Percentiles rank a stretch among this genome's conserved stretches.
Conservation (phyloP, 108 stramenopile genomes). For the Cyclotella distinguenda region DNA sequence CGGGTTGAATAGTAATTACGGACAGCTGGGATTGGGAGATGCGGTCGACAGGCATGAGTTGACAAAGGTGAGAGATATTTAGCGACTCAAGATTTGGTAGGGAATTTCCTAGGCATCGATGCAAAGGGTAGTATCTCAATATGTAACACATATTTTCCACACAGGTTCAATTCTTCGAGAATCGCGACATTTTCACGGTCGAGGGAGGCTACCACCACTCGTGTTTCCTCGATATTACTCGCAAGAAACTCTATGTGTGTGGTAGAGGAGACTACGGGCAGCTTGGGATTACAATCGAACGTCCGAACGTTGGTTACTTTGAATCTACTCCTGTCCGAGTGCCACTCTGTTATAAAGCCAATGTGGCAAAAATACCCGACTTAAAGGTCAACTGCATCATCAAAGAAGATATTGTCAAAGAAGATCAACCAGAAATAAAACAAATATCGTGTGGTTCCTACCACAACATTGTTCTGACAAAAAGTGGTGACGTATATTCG, state of each 20-base stretch:
- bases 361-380: conserved; percentile 29
- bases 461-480: conserved; percentile 68
- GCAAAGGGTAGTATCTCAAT: too few relatives aligned
- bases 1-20: conserved; percentile 91
- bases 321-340: conserved; percentile 45
- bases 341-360: conserved; percentile 41
- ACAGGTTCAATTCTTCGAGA: conserved; percentile 52
- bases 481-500: conserved; percentile 73
- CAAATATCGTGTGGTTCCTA: conserved; percentile 65
- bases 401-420: conserved; percentile 31
- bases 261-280: conserved; percentile 89
- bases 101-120: too few relatives aligned
- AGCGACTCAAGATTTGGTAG: too few relatives aligned
- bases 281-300: conserved; percentile 60
- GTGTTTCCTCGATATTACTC: conserved; percentile 62
- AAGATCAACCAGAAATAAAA: conserved; percentile 37
- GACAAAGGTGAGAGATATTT: conserved; percentile 33
- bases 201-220: conserved; percentile 78
- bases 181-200: conserved; percentile 56
- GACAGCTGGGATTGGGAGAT: conserved; percentile 89
- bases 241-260: conserved; percentile 63
- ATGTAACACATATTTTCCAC: conserved; percentile 22
- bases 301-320: conserved; percentile 28
- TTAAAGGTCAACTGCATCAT: conserved; percentile 40
- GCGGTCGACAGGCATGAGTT: conserved; percentile 26